Base-by-base conservation (phyloP, 106 monocot genomes). In the Chionographis japonica region DNA sequence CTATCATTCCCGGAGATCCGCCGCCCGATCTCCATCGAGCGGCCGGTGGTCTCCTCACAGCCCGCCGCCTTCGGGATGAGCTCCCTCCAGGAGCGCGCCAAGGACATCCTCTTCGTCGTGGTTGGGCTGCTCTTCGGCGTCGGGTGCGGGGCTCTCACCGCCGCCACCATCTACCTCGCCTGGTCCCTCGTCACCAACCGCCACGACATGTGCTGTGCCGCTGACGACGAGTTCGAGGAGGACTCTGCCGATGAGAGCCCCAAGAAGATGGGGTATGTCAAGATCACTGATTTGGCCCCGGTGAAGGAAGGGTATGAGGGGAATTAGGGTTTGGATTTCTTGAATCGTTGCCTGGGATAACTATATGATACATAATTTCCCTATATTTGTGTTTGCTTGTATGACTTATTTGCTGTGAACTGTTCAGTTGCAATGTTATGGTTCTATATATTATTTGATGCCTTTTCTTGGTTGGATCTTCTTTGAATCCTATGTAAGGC, bases 141-240 rank as follows among this genome's bases (percentile, higher is more conserved):
- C 74, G 89, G 85, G 9, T 89, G 89, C 59, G 89, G 89, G 9
- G 85, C 89, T 58, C 78, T 89, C 70, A 81, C 82, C 61, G 89
- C 82, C 54, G 79, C 85, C 19, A 82, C 82, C 74, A 74, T 85
- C 75, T 89, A 85, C 76, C 74, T 85, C 58, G 64, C 66, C 12
- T 89, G 84, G 77, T 76, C 85, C 66, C 58, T 89, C 46, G 54
- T 70, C 73, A 57, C 85, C 41, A 74, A 70, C 65, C 75, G 71
- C 54, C 37, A 71, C 60, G 72, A 73, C 12, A 38, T 62, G 56
- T 65, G 52, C 58, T 53, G 67, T 2, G 19, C 50, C 7, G 77
- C 58, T 19, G 67, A 75, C n/a, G 77, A 66, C 2, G 52, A 62
- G 6, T 68, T 73, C 8, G 64, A 66, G 17, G 73, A 77, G 8